phyloP scores from a whole-genome alignment of 495 filamentous ascomycete species.

The Hyaloscypha bicolor region DNA sequence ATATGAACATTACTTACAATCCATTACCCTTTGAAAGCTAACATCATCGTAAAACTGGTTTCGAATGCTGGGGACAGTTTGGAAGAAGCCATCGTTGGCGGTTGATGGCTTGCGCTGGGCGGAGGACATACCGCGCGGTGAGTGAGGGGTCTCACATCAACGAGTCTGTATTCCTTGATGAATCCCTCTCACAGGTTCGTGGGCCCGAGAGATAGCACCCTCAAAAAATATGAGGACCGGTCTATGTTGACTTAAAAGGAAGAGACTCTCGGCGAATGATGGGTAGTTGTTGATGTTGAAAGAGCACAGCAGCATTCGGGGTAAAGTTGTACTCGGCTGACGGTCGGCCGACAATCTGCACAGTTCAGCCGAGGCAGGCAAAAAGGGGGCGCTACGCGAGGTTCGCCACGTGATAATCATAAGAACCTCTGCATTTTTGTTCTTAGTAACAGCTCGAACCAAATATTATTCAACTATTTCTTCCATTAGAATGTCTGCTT shows the following conservation, averaged over 20 bases:
- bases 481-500: too few relatives aligned
- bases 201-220: too few relatives aligned
- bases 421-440: background rate
- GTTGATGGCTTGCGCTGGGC: conserved; percentile 6
- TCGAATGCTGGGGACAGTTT: conserved; percentile 42
- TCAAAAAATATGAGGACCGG: too few relatives aligned
- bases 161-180: background rate
- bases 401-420: background rate
- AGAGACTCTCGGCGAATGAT: background rate
- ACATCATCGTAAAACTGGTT: conserved; percentile 54
- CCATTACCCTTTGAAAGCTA: conserved; percentile 44
- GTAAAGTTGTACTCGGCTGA: background rate
- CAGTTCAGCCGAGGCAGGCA: background rate
- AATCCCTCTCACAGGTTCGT: background rate
- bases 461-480: too few relatives aligned
- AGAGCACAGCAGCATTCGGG: background rate
- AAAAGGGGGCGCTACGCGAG: background rate
- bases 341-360: background rate
- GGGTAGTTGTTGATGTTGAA: background rate
- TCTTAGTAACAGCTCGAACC: too few relatives aligned
- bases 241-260: too few relatives aligned
- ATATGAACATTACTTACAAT: conserved; percentile 34
- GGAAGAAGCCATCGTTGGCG: conserved; percentile 46
- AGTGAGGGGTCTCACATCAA: background rate
- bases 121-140: background rate